Percentiles rank a stretch among this genome's conserved stretches.
phyloP scores from a whole-genome alignment of 2,329 filamentous ascomycete genomes.

The Calonectria naviculata region DNA sequence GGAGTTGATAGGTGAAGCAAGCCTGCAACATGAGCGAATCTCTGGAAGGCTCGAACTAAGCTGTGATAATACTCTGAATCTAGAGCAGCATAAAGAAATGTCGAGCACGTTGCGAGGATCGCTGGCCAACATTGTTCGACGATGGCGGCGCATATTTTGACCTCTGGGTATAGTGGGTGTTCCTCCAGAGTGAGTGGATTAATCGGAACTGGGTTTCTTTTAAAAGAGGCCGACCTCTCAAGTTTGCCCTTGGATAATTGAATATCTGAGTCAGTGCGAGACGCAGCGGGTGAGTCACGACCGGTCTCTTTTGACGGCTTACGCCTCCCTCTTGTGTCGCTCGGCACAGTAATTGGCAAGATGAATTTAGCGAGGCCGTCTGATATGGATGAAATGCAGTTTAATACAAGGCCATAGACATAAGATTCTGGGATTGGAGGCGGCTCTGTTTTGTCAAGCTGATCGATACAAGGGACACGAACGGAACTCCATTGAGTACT shows the following conservation, averaged over 20 bases:
- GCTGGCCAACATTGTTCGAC: conserved; percentile 97
- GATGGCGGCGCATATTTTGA: conserved; percentile 82
- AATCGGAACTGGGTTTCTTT: conserved; percentile 80
- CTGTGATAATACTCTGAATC: conserved; percentile 95
- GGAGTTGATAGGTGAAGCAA: conserved; percentile 86
- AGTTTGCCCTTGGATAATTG: conserved; percentile 49
- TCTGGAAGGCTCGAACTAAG: conserved; percentile 92
- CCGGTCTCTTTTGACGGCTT: conserved; percentile 56
- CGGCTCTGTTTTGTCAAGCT: conserved; percentile 91
- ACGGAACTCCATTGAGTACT: conserved; percentile 93
- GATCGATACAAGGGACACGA: conserved; percentile 89
- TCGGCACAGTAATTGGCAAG: conserved; percentile 86
- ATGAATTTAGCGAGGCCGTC: conserved; percentile 95
- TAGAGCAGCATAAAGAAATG: conserved; percentile 90
- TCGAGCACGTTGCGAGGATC: conserved; percentile 92
- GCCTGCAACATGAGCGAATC: conserved; percentile 94
- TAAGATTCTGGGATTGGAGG: conserved; percentile 91
- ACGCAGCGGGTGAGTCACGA: conserved; percentile 55
- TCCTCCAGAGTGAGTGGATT: conserved; percentile 84
- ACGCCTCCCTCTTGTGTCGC: conserved; percentile 69
- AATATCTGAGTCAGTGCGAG: conserved; percentile 49
- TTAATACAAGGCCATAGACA: conserved; percentile 87
- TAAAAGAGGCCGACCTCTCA: conserved; percentile 75
- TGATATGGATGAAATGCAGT: conserved; percentile 89
- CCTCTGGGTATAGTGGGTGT: conserved; percentile 76